Percentiles rank a stretch among this genome's conserved stretches.
Conservation (phyloP, 177 flowering plant species). For the Vitis hybrid region DNA sequence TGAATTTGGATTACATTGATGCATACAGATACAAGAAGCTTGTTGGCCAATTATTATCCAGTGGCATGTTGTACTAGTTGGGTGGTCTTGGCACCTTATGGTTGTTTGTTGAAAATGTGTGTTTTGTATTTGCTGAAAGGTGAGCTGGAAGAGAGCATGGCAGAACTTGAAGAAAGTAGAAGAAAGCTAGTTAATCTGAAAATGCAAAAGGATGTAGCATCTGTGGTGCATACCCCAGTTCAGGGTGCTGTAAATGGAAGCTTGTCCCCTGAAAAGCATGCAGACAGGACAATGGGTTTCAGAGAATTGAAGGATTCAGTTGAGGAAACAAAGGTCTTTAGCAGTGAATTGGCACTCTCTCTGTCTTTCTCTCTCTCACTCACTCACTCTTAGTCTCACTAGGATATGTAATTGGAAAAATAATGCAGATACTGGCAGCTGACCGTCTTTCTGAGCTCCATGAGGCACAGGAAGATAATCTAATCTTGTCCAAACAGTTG, state of each 20-base stretch:
- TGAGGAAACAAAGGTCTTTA: constrained; percentile 79
- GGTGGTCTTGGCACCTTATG: background rate
- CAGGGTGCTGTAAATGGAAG: constrained; percentile 58
- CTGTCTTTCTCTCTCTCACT: background rate
- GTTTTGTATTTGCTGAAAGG: constrained; percentile 41
- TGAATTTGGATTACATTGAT: background rate
- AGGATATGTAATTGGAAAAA: constrained; percentile 5
- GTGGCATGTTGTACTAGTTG: background rate
- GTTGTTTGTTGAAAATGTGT: constrained; percentile 6
- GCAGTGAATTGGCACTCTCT: background rate
- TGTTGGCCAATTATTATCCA: background rate
- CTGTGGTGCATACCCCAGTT: constrained; percentile 45
- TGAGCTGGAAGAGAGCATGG: constrained; percentile 87
- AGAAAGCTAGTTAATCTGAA: constrained; percentile 74
- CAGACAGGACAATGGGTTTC: constrained; percentile 54
- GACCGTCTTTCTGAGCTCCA: constrained; percentile 83
- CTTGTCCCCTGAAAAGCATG: constrained; percentile 64
- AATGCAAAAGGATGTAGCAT: constrained; percentile 73
- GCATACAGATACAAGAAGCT: background rate
- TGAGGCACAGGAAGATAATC: constrained; percentile 70
- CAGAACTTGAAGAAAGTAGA: constrained; percentile 92
- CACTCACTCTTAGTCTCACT: constrained; percentile 11
- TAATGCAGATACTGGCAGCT: constrained; percentile 61
- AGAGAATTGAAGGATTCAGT: constrained; percentile 72
- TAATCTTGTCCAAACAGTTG: constrained; percentile 56